Conservation (phyloP, 164 flowering plant species). For the Echeveria elegans region DNA sequence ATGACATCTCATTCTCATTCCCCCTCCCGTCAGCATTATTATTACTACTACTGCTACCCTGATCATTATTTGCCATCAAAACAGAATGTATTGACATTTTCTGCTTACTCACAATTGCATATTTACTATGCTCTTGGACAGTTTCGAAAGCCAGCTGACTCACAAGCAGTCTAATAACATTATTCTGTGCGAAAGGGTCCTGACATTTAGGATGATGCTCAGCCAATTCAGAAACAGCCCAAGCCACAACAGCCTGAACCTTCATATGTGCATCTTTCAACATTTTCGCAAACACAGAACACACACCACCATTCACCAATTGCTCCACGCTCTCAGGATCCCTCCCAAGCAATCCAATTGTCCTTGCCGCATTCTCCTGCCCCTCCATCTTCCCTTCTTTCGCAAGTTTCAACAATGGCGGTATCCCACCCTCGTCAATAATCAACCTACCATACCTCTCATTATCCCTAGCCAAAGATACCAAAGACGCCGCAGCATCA, state of each 20-base stretch:
- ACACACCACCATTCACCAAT: neutral
- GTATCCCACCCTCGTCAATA: constrained; percentile 4
- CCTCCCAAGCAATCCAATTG: neutral
- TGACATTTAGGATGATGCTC: no score
- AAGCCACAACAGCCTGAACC: no score
- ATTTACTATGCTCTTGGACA: neutral
- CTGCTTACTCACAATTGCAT: neutral
- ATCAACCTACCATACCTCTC: constrained; percentile 1
- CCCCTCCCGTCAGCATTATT: neutral
- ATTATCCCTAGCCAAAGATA: constrained; percentile 4
- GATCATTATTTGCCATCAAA: neutral
- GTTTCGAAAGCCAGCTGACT: no score
- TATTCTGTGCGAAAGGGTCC: no score
- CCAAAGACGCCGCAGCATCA: no score
- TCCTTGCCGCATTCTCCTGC: neutral
- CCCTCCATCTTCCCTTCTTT: no score
- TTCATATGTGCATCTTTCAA: neutral
- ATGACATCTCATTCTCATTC: neutral
- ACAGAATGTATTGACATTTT: neutral
- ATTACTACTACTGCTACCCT: neutral
- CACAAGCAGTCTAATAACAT: no score
- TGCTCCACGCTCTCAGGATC: no score
- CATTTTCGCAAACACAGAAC: neutral
- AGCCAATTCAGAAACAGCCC: no score
- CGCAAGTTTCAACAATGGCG: no score